These are phyloP conservation scores for Nigrospora sphaerica DNA, from an alignment of 2,329 filamentous ascomycete genomes.

Conservation along the genomic window DNA sequence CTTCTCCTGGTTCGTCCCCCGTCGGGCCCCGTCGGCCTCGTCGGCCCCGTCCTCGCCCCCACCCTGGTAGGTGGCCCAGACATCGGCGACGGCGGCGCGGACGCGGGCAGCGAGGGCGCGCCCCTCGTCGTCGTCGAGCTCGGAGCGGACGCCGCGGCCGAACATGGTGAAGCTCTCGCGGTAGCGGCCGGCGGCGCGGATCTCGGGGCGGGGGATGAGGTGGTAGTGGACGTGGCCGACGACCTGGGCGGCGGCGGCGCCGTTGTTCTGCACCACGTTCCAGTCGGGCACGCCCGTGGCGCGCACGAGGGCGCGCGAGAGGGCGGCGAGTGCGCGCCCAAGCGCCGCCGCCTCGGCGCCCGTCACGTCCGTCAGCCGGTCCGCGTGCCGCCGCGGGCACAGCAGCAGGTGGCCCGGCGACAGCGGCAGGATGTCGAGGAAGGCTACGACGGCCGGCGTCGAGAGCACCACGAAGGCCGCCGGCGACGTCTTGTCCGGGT, in stretches of 20 bases:
- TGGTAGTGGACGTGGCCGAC: conserved; percentile 95
- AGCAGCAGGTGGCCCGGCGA: conserved; percentile 77
- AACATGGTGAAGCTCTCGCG: conserved; percentile 77
- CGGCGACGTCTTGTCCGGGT: conserved; percentile 19
- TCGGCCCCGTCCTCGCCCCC: conserved; percentile 27
- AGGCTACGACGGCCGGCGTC: conserved; percentile 71
- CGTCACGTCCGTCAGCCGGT: conserved; percentile 68
- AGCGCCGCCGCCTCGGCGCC: conserved; percentile 59
- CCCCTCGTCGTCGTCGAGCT: conserved; percentile 70
- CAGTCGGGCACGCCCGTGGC: conserved; percentile 73
- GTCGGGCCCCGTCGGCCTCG: not conserved
- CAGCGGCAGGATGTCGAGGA: conserved; percentile 89
- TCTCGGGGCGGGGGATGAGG: conserved; percentile 77
- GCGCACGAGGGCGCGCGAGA: conserved; percentile 63
- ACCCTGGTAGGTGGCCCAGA: conserved; percentile 42
- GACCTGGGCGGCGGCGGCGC: conserved; percentile 81
- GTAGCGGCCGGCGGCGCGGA: conserved; percentile 41
- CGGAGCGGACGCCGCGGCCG: conserved; percentile 63
- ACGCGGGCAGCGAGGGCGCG: no score
- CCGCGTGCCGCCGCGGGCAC: conserved; percentile 68
- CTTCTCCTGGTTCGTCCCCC: not conserved
- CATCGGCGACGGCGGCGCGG: conserved; percentile 47
- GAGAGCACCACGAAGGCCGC: conserved; percentile 65
- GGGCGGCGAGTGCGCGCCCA: conserved; percentile 59
- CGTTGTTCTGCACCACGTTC: conserved; percentile 97